Evolutionary conservation across 108 stramenopile genomes (phyloP).

Genomic region (Cylindrotheca closterium): DNA sequence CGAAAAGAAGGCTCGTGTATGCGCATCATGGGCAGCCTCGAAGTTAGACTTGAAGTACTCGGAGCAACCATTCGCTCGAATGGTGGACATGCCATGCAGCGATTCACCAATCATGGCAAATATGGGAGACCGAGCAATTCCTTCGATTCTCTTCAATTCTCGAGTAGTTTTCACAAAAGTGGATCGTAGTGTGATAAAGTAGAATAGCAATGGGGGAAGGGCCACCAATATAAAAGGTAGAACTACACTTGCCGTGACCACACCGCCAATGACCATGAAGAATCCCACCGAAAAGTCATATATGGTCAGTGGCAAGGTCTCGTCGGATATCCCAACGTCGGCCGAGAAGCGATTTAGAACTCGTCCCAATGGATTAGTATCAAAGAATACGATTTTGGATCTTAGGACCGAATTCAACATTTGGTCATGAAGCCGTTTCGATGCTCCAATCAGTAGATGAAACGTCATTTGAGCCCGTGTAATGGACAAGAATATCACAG

Average conservation of each 20-base stretch:
- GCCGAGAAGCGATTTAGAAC: conserved; percentile 83
- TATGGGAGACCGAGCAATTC: conserved; percentile 81
- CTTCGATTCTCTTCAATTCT: conserved; percentile 87
- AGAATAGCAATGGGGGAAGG: conserved; percentile 68
- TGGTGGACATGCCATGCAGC: conserved; percentile 84
- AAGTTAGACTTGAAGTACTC: conserved; percentile 70
- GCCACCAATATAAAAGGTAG: conserved; percentile 69
- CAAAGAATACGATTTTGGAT: conserved; percentile 88
- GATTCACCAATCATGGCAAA: conserved; percentile 88
- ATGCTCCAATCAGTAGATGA: conserved; percentile 58
- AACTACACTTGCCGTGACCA: conserved; percentile 59
- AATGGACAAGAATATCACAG: conserved; percentile 48
- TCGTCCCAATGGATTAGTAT: conserved; percentile 90
- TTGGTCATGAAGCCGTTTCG: conserved; percentile 69
- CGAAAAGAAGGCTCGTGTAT: conserved; percentile 78
- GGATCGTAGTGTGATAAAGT: conserved; percentile 62
- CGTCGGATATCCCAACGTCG: conserved; percentile 85
- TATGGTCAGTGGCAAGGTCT: conserved; percentile 65
- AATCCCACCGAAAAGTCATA: conserved; percentile 73
- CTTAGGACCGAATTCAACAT: conserved; percentile 80
- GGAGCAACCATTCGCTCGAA: conserved; percentile 72
- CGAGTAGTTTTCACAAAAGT: conserved; percentile 76
- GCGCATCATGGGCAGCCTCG: conserved; percentile 66
- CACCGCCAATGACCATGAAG: conserved; percentile 69
- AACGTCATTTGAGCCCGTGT: conserved; percentile 58